Evolutionary conservation across 176 grass and related monocot genomes (phyloP), one percentile per base, ranked within the genome.

Genomic region (Bolboschoenus planiculmis): DNA sequence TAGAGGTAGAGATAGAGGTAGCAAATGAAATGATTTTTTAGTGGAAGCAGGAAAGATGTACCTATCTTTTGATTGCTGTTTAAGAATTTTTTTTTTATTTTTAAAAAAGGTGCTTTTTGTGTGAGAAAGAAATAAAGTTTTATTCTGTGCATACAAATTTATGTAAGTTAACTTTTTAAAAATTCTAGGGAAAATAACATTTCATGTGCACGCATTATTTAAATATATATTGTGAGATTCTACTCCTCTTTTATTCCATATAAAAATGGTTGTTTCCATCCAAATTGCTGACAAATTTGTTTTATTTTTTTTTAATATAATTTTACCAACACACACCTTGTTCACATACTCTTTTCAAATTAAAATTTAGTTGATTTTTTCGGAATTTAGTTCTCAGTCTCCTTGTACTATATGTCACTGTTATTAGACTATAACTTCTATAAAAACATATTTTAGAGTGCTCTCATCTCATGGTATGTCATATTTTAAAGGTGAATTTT

Each of bases 81-180:
- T 10, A 81, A 81, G 55, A 40, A 58, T 62, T 81, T 81, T 47
- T 47, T n/a, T n/a, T n/a, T n/a, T n/a, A n/a, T n/a, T n/a, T n/a
- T n/a, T n/a, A n/a, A n/a, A 42, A 63, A 81, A 46, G 11, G 79
- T 81, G 40, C 34, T 42, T 43, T 81, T 35, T 58, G 79, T 58
- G 79, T 63, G 79, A 63, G 35, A 43, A 47, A 16, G 77, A 63
- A 81, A 73, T 73, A 47, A 73, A 73, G 68, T 20, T 43, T 46
- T 9, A 11, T 80, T 59, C 13, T 78, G 23, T 2, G 3, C 34
- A 29, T 34, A 11, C 18, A 26, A 58, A 26, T 21, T 24, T 14
- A 37, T 53, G 35, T 37, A 18, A 80, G 1, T 80, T 10, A 59
- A 13, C 27, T 78, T 78, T 24, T 27, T 4, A n/a, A 43, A 72